These are phyloP conservation scores for Dictyostelium capitatum DNA, from an alignment of 78 protist genomes.

Conservation along the genomic window DNA sequence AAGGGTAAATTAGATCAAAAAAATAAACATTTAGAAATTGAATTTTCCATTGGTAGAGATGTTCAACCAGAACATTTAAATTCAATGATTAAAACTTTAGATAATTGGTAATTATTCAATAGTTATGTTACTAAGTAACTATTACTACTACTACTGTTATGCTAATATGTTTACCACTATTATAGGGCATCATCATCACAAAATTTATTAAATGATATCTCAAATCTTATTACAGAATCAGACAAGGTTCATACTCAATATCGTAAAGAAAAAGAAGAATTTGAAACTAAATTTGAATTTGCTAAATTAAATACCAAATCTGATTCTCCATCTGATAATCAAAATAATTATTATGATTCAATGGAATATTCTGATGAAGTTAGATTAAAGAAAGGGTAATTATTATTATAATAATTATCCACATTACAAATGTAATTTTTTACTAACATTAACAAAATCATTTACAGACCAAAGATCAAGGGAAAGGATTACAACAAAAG, in stretches of 20 bases:
- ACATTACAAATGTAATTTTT: too few relatives aligned
- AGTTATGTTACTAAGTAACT: too few relatives aligned
- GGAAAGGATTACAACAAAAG: conserved; percentile 21
- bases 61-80: conserved; percentile 44
- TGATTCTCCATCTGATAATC: neutral
- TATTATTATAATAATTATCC: neutral
- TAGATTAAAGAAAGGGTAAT: conserved; percentile 66
- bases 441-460: too few relatives aligned
- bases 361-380: conserved; percentile 59
- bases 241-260: conserved; percentile 55
- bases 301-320: conserved; percentile 66
- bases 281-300: conserved; percentile 46
- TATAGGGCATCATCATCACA: conserved; percentile 6
- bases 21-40: conserved; percentile 79
- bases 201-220: conserved; percentile 6
- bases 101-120: conserved; percentile 66
- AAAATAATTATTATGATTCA: neutral
- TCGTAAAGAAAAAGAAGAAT: conserved; percentile 54
- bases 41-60: conserved; percentile 84
- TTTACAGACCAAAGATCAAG: conserved; percentile 30
- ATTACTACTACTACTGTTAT: neutral
- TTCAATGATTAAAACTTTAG: conserved; percentile 25
- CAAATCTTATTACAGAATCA: neutral
- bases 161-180: neutral
- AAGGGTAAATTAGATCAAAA: conserved; percentile 83